A percentile compares a stretch with the other conserved stretches of the same genome.
Conservation (phyloP, 1,139 yeast species). For the Candida dubliniensis region DNA sequence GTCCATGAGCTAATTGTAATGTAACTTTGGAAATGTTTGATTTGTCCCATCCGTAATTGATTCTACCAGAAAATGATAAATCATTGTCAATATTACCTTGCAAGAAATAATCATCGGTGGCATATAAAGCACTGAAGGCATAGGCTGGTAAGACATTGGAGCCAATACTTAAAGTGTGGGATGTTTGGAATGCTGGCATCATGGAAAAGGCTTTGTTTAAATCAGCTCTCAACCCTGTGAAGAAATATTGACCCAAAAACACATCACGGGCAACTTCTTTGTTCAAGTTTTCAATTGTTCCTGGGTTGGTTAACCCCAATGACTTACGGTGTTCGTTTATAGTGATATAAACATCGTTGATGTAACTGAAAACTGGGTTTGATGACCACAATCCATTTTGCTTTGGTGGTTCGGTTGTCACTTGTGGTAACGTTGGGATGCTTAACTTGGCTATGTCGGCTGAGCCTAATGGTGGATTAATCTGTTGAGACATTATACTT, state of each 20-base stretch:
- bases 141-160: slow-evolving; percentile 86
- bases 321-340: slow-evolving; percentile 78
- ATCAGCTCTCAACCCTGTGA: slow-evolving; percentile 97
- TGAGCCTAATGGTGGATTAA: slow-evolving; percentile 31
- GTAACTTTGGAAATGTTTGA: slow-evolving; percentile 80
- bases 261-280: slow-evolving; percentile 95
- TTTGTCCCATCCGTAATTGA: slow-evolving; percentile 90
- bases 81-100: slow-evolving; percentile 95
- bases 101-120: slow-evolving; percentile 79
- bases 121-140: slow-evolving; percentile 88
- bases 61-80: slow-evolving; percentile 79
- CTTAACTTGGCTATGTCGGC: slow-evolving; percentile 55
- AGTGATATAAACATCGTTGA: slow-evolving; percentile 73
- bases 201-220: slow-evolving; percentile 87
- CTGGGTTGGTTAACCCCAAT: slow-evolving; percentile 85
- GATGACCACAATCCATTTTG: slow-evolving; percentile 73
- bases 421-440: slow-evolving; percentile 59
- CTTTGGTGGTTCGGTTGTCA: slow-evolving; percentile 51
- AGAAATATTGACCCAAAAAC: slow-evolving; percentile 83
- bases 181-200: slow-evolving; percentile 95
- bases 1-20: slow-evolving; percentile 83
- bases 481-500: slow-evolving; percentile 11
- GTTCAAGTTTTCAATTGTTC: slow-evolving; percentile 89
- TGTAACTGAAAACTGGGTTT: slow-evolving; percentile 80
- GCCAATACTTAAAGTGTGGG: slow-evolving; percentile 91